A percentile compares a stretch with the other conserved stretches of the same genome.
These are phyloP conservation scores for Hemerocallis citrina DNA, from an alignment of 106 monocot genomes.

Conservation along the genomic window DNA sequence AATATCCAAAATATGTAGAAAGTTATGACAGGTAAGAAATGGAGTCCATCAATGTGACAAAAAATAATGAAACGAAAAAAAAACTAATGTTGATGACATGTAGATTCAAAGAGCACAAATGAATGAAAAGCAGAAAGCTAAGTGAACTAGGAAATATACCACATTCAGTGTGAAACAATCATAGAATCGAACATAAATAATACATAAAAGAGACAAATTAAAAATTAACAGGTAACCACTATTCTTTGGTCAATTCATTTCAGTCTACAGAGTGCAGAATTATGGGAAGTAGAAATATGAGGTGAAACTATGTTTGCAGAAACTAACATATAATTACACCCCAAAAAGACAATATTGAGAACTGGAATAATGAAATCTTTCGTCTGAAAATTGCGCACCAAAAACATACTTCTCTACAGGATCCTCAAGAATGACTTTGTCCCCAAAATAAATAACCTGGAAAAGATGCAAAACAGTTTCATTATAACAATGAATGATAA, in stretches of 20 bases:
- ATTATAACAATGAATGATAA: not conserved
- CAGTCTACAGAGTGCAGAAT: not conserved
- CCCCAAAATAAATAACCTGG: constrained; percentile 86
- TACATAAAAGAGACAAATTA: too few relatives aligned
- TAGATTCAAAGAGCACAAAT: not conserved
- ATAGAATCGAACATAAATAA: not conserved
- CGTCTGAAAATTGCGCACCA: not conserved
- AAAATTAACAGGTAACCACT: too few relatives aligned
- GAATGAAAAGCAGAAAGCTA: not conserved
- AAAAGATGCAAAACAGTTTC: constrained; percentile 7
- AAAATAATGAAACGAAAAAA: too few relatives aligned
- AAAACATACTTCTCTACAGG: constrained; percentile 69
- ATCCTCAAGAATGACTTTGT: constrained; percentile 89
- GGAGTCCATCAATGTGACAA: not conserved
- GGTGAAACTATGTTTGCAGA: not conserved
- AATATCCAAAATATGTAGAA: constrained; percentile 15
- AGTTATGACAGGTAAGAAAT: not conserved
- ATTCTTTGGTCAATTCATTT: not conserved
- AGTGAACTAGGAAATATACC: not conserved
- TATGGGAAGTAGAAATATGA: not conserved
- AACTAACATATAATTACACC: not conserved
- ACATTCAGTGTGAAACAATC: not conserved
- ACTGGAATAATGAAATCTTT: not conserved
- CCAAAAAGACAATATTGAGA: not conserved
- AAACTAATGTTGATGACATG: not conserved